Evolutionary conservation across 192 early-diverging fungal species (phyloP), one percentile per base, ranked within the genome.

Genomic region (Backusella tarrabulga): DNA sequence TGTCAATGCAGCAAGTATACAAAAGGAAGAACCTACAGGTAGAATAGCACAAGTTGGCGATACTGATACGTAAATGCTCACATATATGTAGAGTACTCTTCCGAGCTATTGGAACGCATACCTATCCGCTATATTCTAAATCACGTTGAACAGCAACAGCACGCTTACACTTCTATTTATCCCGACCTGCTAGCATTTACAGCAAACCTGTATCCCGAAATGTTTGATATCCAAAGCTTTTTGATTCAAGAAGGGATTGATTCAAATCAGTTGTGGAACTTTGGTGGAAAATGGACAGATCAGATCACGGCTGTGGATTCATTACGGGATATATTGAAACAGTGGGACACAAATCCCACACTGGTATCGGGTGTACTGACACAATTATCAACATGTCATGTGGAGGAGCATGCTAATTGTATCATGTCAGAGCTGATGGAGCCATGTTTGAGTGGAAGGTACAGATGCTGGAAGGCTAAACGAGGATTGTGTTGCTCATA

Each of bases 211-310:
- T 85, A 76, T 63, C 84, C 84, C 11, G 81, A 85, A 34, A 68
- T 83, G 15, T 83, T 85, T 32, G 82, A 85, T 40, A 73, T 85
- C 60, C 70, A 41, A 12, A 81, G 74, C 52, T 78, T 84, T 12
- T n/a, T 84, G 4, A 50, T 71, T 2, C 60, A 73, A 19, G 80
- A 84, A 74, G 83, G 52, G 4, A 68, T 68, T 35, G 74, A 73
- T 44, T 72, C 41, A 6, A 26, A 50, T 15, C 11, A 14, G 26
- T 15, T 72, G 2, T 72, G 41, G 40, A 17, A 72, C 46, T 50
- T 50, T 17, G 19, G 46, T 15, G 42, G 17, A 8, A 63, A 63
- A 63, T 29, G 21, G 21, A 14, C 56, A 3, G 21, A 23, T 19
- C n/a, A 68, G 19, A 35, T 34, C 17, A 68, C 3, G 2, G 32